Evolutionary conservation across 2,329 filamentous ascomycete genomes (phyloP).

Genomic region (Penicillium sp.): DNA sequence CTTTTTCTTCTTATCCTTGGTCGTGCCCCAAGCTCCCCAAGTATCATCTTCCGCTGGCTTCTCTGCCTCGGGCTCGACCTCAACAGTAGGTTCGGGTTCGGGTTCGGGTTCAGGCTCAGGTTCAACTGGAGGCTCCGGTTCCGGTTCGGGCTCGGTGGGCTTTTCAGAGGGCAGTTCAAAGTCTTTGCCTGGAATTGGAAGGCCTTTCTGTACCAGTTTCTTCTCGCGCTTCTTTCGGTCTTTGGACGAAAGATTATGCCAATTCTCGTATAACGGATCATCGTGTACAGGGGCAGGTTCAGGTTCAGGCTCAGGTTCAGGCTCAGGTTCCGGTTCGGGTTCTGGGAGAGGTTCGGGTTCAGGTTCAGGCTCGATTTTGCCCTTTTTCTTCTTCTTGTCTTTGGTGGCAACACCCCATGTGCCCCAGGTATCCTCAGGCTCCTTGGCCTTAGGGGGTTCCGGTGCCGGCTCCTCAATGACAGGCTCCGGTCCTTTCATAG

Average conservation of each 20-base stretch:
- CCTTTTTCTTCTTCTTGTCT: constrained; percentile 38
- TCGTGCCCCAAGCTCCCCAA: constrained; percentile 40
- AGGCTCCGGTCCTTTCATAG: constrained; percentile 31
- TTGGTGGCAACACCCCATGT: constrained; percentile 29
- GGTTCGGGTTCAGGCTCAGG: constrained; percentile 20
- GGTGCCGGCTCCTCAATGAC: constrained; percentile 22
- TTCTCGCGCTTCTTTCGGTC: constrained; percentile 51
- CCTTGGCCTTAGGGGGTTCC: constrained; percentile 25
- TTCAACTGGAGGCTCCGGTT: constrained; percentile 16
- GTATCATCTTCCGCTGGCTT: constrained; percentile 27
- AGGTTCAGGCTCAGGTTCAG: constrained; percentile 38
- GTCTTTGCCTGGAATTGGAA: constrained; percentile 34
- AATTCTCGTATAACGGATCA: constrained; percentile 41
- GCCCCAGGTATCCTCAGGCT: constrained; percentile 31
- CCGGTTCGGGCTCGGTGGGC: constrained; percentile 25
- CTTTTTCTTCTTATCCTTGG: constrained; percentile 52
- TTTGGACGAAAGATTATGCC: constrained; percentile 40
- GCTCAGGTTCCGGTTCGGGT: constrained; percentile 32
- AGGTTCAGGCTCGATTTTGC: constrained; percentile 32
- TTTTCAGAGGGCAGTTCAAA: constrained; percentile 28
- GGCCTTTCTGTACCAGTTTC: constrained; percentile 29
- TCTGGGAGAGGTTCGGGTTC: constrained; percentile 22
- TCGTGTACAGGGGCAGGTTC: constrained; percentile 34
- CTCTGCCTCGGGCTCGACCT: constrained; percentile 25
- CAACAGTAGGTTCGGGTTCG: constrained; percentile 31